These are phyloP conservation scores for Hericium erinaceus DNA, from an alignment of 768 basidiomycete species.

Conservation along the genomic window DNA sequence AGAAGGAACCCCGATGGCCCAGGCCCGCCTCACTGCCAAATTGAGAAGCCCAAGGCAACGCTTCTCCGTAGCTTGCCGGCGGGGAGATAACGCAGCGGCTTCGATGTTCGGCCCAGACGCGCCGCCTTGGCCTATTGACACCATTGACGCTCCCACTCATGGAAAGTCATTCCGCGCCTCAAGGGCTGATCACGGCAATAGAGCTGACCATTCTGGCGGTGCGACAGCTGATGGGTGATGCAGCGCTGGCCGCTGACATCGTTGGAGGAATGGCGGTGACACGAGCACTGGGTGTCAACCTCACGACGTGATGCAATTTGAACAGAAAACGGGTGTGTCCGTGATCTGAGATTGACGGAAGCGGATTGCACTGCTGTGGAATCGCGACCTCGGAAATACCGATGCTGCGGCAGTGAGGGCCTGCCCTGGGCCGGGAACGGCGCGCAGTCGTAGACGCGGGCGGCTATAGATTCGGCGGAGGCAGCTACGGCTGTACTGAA, in stretches of 20 bases:
- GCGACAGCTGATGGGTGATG: too few relatives aligned
- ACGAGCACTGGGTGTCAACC: too few relatives aligned
- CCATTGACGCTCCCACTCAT: too few relatives aligned
- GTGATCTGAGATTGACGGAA: not conserved
- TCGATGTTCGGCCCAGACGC: too few relatives aligned
- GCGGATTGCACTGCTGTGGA: not conserved
- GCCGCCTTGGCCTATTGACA: too few relatives aligned
- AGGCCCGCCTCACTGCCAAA: not conserved
- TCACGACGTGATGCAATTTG: not conserved
- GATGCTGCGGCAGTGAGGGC: not conserved
- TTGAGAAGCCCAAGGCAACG: not conserved
- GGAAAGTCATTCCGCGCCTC: too few relatives aligned
- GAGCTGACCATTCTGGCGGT: too few relatives aligned
- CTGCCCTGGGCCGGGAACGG: not conserved
- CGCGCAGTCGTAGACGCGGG: not conserved
- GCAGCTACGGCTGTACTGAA: not conserved
- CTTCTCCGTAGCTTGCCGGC: not conserved
- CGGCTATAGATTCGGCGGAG: not conserved
- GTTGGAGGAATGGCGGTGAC: not conserved
- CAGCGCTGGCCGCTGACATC: not conserved
- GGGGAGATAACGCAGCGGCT: not conserved
- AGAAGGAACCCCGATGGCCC: not conserved
- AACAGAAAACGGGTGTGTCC: not conserved
- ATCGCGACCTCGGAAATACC: not conserved
- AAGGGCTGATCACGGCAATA: too few relatives aligned